Evolutionary conservation across 2,329 filamentous ascomycete species (phyloP).

Genomic region (Pestalotiopsis sp.): DNA sequence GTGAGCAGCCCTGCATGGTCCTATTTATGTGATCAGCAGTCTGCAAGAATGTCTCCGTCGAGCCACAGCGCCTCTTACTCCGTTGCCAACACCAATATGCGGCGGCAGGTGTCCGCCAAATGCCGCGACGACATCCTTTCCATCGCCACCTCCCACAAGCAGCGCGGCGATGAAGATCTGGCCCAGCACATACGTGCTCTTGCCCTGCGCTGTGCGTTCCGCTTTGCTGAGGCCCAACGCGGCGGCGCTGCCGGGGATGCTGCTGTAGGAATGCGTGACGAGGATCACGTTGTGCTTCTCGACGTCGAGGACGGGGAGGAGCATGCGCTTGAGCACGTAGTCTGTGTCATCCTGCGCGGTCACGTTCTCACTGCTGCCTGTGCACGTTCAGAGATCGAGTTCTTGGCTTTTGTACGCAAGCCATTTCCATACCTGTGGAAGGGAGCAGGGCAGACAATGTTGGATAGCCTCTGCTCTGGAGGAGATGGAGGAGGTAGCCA

Average conservation of each 20-base stretch:
- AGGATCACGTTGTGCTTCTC: slow-evolving; percentile 24
- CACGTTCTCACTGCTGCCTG: not conserved
- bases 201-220: slow-evolving; percentile 12
- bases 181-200: slow-evolving; percentile 22
- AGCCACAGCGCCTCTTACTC: not conserved
- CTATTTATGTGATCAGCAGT: not conserved
- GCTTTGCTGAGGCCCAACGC: slow-evolving; percentile 24
- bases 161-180: slow-evolving; percentile 21
- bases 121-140: not conserved
- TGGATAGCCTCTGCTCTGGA: not conserved
- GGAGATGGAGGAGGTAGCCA: not conserved
- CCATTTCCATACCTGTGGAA: not conserved
- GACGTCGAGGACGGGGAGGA: slow-evolving; percentile 16
- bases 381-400: not conserved
- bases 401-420: not conserved
- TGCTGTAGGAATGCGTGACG: slow-evolving; percentile 25
- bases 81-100: not conserved
- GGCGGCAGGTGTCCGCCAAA: not conserved
- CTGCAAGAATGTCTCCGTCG: not conserved
- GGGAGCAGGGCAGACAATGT: not conserved
- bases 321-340: slow-evolving; percentile 3
- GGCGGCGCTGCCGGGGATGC: slow-evolving; percentile 24
- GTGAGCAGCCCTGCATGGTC: not conserved
- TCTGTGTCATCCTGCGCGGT: slow-evolving; percentile 19
- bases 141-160: not conserved